phyloP scores from a whole-genome alignment of 2,329 filamentous ascomycete genomes.

The Fusarium pseudoanthophilum region DNA sequence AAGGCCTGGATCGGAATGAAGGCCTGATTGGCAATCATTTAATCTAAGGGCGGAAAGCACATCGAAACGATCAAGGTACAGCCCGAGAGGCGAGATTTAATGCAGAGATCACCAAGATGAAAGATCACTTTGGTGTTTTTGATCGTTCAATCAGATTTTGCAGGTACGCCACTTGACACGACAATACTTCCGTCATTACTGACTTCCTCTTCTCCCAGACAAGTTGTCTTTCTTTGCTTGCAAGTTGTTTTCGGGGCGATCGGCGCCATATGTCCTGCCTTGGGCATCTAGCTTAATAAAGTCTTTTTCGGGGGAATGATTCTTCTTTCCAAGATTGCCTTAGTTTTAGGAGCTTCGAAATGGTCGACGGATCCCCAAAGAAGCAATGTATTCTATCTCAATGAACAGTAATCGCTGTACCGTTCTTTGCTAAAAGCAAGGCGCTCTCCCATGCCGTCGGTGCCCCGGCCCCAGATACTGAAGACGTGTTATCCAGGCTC shows the following conservation, averaged over 20 bases:
- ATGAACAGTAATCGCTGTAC: background rate
- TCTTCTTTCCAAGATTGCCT: background rate
- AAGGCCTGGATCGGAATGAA: background rate
- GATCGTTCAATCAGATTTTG: background rate
- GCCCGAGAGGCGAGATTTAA: background rate
- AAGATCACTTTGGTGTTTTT: background rate
- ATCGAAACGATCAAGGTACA: background rate
- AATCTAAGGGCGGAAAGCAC: background rate
- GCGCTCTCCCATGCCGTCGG: background rate
- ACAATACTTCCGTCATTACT: background rate
- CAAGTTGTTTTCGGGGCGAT: background rate
- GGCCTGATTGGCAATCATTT: accelerated
- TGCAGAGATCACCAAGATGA: background rate
- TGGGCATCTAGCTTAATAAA: background rate
- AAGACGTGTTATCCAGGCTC: background rate
- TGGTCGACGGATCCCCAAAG: accelerated
- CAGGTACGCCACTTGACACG: background rate
- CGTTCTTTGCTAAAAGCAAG: background rate
- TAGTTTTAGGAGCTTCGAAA: background rate
- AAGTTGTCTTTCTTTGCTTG: background rate
- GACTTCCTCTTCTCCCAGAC: background rate
- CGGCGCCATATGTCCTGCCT: background rate
- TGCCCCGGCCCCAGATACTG: accelerated
- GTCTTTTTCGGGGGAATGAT: background rate
- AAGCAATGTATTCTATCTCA: background rate